Conservation (phyloP, 768 basidiomycete genomes). For the Rossbeevera mucosa region DNA sequence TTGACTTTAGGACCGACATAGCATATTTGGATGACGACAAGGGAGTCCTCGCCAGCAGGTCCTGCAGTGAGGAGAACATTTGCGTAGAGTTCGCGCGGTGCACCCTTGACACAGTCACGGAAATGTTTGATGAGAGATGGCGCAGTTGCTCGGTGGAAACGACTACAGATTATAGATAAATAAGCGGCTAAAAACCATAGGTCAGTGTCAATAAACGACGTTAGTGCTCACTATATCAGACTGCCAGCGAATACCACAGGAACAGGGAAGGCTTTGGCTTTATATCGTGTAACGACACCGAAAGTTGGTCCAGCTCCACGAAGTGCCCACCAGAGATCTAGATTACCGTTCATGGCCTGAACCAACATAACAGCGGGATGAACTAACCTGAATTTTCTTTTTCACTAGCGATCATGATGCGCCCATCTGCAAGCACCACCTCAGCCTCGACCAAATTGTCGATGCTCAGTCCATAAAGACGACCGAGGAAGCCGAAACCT, state of each 20-base stretch:
- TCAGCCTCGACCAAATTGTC: conserved; percentile 91
- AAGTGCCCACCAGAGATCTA: conserved; percentile 86
- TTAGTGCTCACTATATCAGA: conserved; percentile 71
- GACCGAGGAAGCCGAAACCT: conserved; percentile 85
- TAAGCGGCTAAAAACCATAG: conserved; percentile 3
- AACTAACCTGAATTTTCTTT: conserved; percentile 60
- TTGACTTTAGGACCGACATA: conserved; percentile 74
- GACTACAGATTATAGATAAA: conserved; percentile 41
- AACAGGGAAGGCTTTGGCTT: conserved; percentile 82
- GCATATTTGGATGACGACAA: conserved; percentile 90
- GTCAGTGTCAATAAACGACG: background rate
- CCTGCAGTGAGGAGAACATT: conserved; percentile 90
- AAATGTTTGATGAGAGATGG: conserved; percentile 88
- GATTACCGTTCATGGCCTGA: conserved; percentile 1
- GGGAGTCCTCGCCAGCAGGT: conserved; percentile 75
- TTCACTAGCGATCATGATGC: conserved; percentile 75
- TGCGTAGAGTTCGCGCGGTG: conserved; percentile 83
- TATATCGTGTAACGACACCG: conserved; percentile 86
- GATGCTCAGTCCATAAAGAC: conserved; percentile 79
- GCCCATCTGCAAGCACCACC: conserved; percentile 86
- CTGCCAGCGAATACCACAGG: conserved; percentile 92
- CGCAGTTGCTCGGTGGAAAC: conserved; percentile 83
- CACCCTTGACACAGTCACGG: conserved; percentile 87
- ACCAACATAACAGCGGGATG: background rate
- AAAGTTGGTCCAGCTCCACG: conserved; percentile 80